Conservation (phyloP, 2,329 filamentous ascomycete genomes). For the Emergomyces orientalis region DNA sequence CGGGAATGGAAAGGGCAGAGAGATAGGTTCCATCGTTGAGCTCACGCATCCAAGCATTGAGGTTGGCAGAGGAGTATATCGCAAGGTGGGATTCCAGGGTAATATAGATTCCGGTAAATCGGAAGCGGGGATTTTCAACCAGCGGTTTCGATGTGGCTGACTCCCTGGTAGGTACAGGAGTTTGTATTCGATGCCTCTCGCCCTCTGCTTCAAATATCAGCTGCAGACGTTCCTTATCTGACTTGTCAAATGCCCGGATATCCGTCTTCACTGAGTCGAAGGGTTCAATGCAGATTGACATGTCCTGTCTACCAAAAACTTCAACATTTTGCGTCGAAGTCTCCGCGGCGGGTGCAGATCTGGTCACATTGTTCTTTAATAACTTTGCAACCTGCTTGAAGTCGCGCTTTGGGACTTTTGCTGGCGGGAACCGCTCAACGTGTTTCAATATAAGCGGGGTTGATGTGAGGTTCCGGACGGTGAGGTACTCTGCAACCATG, state of each 20-base stretch:
- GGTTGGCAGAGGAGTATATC: slow-evolving; percentile 61
- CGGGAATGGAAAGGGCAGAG: slow-evolving; percentile 77
- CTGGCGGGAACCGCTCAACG: slow-evolving; percentile 62
- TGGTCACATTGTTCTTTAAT: slow-evolving; percentile 33
- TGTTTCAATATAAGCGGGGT: slow-evolving; percentile 62
- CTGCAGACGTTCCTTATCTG: slow-evolving; percentile 56
- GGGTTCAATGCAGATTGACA: slow-evolving; percentile 55
- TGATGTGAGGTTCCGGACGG: slow-evolving; percentile 72
- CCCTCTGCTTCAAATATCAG: slow-evolving; percentile 59
- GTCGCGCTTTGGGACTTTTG: slow-evolving; percentile 31
- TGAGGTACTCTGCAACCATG: slow-evolving; percentile 39
- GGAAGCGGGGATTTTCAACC: slow-evolving; percentile 42
- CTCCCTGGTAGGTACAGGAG: slow-evolving; percentile 52
- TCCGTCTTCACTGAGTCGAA: slow-evolving; percentile 59
- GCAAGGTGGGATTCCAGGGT: slow-evolving; percentile 45
- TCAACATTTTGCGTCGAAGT: slow-evolving; percentile 44
- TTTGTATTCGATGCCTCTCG: slow-evolving; percentile 62
- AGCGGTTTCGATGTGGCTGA: slow-evolving; percentile 54
- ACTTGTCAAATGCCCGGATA: slow-evolving; percentile 50
- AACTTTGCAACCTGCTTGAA: slow-evolving; percentile 39
- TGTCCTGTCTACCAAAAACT: slow-evolving; percentile 52
- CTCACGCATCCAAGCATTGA: slow-evolving; percentile 71
- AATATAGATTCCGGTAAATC: slow-evolving; percentile 60
- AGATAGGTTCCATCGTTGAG: slow-evolving; percentile 64
- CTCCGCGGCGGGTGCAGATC: slow-evolving; percentile 37